Evolutionary conservation across 352 stramenopile genomes (phyloP), one percentile per base, ranked within the genome.

Genomic region (Phytophthora sp.): DNA sequence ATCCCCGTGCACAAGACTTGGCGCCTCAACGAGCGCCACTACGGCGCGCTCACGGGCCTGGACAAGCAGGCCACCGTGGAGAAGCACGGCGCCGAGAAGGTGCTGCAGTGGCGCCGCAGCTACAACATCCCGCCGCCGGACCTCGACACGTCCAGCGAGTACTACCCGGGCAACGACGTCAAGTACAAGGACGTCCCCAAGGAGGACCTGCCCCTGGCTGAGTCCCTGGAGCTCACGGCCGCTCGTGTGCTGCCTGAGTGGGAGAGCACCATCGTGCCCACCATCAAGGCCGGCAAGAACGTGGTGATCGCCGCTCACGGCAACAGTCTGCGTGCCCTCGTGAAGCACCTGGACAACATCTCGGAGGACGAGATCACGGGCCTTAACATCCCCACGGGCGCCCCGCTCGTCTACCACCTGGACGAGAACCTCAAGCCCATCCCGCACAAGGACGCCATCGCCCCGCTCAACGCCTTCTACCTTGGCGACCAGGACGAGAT

Each of bases 61-160:
- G 84, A 89, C 73, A 98, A 98, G 69, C 84, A 88, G 32, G 87
- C 94, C 26, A 97, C 91, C 2, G 93, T 96, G 4, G 76, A 93
- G 54, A 89, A 97, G 69, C 81, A 98, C 46, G 94, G 96, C 27
- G 81, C 93, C 37, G 93, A 98, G 26, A 76, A 97, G 50, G 96
- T 99, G 46, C 89, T 97, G 51, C 77, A 99, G 63, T 99, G 97
- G 97, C 85, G 97, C 63, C 88, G 97, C 54, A 97, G 87, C 68
- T 99, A 99, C 83, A 96, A 99, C 82, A 97, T 99, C 63, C 97
- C 97, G 53, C 98, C 98, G 18, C 98, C 98, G 27, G 68, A 85
- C 41, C 84, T 99, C 6, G 94, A 74, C 88, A 98, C 79, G 43
- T 65, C 82, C 46, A 97, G 96, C 70, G 72, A 89, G 65, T 97